A percentile compares a stretch with the other conserved stretches of the same genome.
These are phyloP conservation scores for Austroboletus niveus DNA, from an alignment of 1,284 basidiomycete genomes.

Conservation along the genomic window DNA sequence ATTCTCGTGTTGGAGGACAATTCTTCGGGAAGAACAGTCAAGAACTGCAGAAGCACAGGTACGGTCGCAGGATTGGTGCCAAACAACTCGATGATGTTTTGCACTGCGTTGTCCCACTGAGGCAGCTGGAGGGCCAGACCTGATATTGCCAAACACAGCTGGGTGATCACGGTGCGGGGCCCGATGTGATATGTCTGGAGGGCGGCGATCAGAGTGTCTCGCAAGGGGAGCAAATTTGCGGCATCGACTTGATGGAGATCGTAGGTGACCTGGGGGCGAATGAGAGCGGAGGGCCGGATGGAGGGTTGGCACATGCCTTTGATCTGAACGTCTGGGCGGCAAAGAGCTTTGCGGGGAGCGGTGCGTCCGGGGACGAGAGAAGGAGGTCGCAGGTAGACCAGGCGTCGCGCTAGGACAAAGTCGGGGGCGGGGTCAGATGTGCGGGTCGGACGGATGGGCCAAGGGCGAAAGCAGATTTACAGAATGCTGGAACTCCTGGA, in stretches of 20 bases:
- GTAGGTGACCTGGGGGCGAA: constrained; percentile 78
- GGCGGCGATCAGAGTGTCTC: constrained; percentile 84
- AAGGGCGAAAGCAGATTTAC: constrained; percentile 81
- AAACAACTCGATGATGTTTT: constrained; percentile 82
- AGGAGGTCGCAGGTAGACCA: constrained; percentile 95
- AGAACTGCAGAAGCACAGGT: constrained; percentile 82
- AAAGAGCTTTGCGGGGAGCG: constrained; percentile 85
- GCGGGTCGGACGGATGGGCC: constrained; percentile 52
- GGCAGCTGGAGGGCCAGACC: constrained; percentile 91
- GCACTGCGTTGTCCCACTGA: constrained; percentile 83
- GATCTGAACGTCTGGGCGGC: constrained; percentile 95
- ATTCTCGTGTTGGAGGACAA: constrained; percentile 83
- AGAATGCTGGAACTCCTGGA: constrained; percentile 95
- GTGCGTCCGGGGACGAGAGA: constrained; percentile 78
- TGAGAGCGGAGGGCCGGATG: constrained; percentile 9
- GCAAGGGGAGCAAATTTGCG: constrained; percentile 70
- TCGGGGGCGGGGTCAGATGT: constrained; percentile 55
- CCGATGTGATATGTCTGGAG: constrained; percentile 70
- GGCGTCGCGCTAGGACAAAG: constrained; percentile 81
- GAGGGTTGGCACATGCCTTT: constrained; percentile 59
- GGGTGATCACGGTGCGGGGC: constrained; percentile 84
- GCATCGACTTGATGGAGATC: constrained; percentile 88
- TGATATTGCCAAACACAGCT: constrained; percentile 87
- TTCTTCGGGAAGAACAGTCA: constrained; percentile 93
- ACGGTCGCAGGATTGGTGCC: constrained; percentile 86